Base-by-base conservation (phyloP, 352 stramenopile species). In the Phytophthora sojae region DNA sequence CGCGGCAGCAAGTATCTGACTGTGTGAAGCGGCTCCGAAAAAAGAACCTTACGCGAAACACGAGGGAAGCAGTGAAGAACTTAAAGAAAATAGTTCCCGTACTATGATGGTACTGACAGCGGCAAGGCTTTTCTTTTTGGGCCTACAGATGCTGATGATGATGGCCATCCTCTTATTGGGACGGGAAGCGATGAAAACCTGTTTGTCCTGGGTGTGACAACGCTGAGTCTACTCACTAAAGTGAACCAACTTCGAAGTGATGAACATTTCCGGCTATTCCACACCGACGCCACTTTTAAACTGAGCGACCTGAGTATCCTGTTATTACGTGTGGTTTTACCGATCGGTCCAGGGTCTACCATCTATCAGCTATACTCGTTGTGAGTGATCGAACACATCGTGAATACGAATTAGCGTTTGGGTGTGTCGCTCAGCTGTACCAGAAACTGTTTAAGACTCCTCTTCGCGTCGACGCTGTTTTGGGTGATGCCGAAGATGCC, bases 311-410 rank as follows among this genome's bases (percentile, higher is more conserved):
- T 62, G 1, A 51, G 53, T 68, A 67, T 19, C 51, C 61, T 30
- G 61, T 61, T 23, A 23, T 67, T 26, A 58, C 32, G 5, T 66
- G 49, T 56, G 61, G 61, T 50, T 61, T 67, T 17, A 32, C 49
- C 12, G 61, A 67, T 19, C 1, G 49, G 0, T 42, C 21, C 19
- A 9, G 35, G 8, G 23, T 6, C 0, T 66, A 58, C 11, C 26
- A 64, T 23, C 17, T 56, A 11, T 25, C 5, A 19, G 26, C 47
- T 1, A 58, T 57, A 49, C 2, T 64, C 1, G 23, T 58, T 12
- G 39, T 65, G 19, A 58, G 59, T 39, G 32, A 32, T 44, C 25
- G 49, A 44, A 66, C 32, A 0, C 47, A 58, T 29, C 21, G 14
- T 1, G 49, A 59, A 30, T 58, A 66, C 23, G 23, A 57, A 30